Evolutionary conservation across 768 basidiomycete genomes (phyloP).

Genomic region (Termitomyces sp.): DNA sequence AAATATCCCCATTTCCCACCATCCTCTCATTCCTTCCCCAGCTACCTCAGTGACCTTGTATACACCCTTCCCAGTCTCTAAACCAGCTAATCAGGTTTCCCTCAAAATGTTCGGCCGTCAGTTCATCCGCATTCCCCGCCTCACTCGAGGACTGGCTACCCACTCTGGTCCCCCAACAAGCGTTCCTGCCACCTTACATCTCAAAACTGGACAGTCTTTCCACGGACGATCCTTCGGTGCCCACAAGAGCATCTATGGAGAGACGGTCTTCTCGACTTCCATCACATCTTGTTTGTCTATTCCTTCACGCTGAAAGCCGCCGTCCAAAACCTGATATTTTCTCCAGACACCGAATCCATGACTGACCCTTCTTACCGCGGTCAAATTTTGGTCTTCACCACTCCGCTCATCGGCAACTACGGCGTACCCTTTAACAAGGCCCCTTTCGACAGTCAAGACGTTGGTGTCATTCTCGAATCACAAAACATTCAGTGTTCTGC

Average conservation of each 20-base stretch:
- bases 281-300: slow-evolving; percentile 86
- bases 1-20: slow-evolving; percentile 1
- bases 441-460: slow-evolving; percentile 66
- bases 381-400: slow-evolving; percentile 98
- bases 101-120: slow-evolving; percentile 53
- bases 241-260: slow-evolving; percentile 82
- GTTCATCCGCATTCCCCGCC: slow-evolving; percentile 40
- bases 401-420: slow-evolving; percentile 98
- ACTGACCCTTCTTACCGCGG: slow-evolving; percentile 98
- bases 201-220: slow-evolving; percentile 94
- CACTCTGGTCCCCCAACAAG: slow-evolving; percentile 43
- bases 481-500: slow-evolving; percentile 86
- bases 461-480: slow-evolving; percentile 88
- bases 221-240: slow-evolving; percentile 86
- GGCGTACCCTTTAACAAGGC: slow-evolving; percentile 84
- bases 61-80: slow-evolving; percentile 58
- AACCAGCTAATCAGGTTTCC: slow-evolving; percentile 15
- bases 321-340: slow-evolving; percentile 3
- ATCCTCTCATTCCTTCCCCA: slow-evolving; percentile 27
- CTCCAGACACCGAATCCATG: slow-evolving; percentile 95
- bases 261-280: slow-evolving; percentile 98
- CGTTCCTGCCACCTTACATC: slow-evolving; percentile 79
- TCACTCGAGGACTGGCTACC: slow-evolving; percentile 62
- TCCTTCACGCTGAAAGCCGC: neutral
- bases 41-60: slow-evolving; percentile 88